Conservation (phyloP, 2,329 filamentous ascomycete species). For the Fusarium nisikadoi region DNA sequence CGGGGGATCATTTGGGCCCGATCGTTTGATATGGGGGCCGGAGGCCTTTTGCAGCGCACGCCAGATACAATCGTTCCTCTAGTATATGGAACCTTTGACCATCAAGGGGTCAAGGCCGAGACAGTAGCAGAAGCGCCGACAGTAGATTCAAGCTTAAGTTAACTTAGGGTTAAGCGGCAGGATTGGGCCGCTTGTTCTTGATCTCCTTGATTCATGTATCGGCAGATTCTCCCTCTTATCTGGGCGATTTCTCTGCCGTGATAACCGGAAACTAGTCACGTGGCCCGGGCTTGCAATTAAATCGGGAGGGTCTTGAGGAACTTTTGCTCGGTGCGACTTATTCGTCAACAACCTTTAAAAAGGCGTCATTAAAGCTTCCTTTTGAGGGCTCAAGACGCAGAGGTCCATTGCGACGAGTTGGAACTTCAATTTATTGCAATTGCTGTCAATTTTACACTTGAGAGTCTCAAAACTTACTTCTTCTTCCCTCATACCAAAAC, state of each 20-base stretch:
- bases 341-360: constrained; percentile 14
- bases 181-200: background rate
- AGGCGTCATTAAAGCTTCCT: background rate
- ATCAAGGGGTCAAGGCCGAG: background rate
- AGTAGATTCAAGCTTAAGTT: constrained; percentile 15
- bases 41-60: background rate
- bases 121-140: background rate
- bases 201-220: background rate
- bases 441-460: background rate
- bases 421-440: background rate
- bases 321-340: constrained; percentile 11
- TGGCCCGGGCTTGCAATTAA: constrained; percentile 1
- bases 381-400: accelerated
- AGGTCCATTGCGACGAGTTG: accelerated
- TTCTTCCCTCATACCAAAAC: background rate
- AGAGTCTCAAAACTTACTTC: background rate
- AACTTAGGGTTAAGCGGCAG: background rate
- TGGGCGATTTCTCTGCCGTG: constrained; percentile 8
- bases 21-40: background rate
- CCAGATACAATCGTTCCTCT: background rate
- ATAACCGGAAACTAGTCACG: constrained; percentile 9
- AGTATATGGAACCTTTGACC: background rate
- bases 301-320: constrained; percentile 5
- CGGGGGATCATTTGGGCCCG: background rate
- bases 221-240: constrained; percentile 8